Evolutionary conservation across 2,329 filamentous ascomycete species (phyloP).

Genomic region (Exophiala sp.): DNA sequence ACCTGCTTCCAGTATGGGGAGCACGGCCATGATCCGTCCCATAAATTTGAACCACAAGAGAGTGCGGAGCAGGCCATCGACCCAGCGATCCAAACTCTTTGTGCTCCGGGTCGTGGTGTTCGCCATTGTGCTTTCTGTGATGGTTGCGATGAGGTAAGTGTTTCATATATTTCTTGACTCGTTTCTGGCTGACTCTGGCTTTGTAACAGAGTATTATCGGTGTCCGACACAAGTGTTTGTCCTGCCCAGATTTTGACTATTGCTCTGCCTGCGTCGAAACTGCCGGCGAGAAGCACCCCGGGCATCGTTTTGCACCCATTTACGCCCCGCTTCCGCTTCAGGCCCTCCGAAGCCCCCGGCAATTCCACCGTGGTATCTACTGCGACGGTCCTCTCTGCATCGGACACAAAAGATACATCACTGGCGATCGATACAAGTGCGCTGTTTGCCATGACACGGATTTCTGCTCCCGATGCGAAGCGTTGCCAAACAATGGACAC

Average conservation of each 20-base stretch:
- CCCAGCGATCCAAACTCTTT: slow-evolving; percentile 57
- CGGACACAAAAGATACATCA: slow-evolving; percentile 57
- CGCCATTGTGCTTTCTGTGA: slow-evolving; percentile 88
- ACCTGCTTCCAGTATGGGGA: slow-evolving; percentile 66
- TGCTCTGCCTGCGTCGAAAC: slow-evolving; percentile 68
- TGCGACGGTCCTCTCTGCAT: slow-evolving; percentile 90
- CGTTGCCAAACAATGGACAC: slow-evolving; percentile 73
- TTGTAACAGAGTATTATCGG: slow-evolving; percentile 64
- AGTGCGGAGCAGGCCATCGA: slow-evolving; percentile 58
- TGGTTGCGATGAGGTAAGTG: slow-evolving; percentile 68
- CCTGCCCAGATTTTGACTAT: slow-evolving; percentile 97
- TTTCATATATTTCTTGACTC: not conserved
- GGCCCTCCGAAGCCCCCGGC: slow-evolving; percentile 21
- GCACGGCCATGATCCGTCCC: slow-evolving; percentile 87
- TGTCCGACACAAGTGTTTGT: slow-evolving; percentile 90
- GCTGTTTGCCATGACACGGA: slow-evolving; percentile 91
- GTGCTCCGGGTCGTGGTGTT: slow-evolving; percentile 72
- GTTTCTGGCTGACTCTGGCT: slow-evolving; percentile 2
- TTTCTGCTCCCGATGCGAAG: slow-evolving; percentile 92
- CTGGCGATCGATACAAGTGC: slow-evolving; percentile 90
- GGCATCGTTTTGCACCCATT: slow-evolving; percentile 82
- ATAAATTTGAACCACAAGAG: slow-evolving; percentile 64
- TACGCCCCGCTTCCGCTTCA: slow-evolving; percentile 63
- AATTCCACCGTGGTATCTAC: slow-evolving; percentile 76
- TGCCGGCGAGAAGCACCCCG: slow-evolving; percentile 64